A percentile compares a stretch with the other conserved stretches of the same genome.
Evolutionary conservation across 108 stramenopile genomes (phyloP).

Genomic region (Chaetoceros muelleri): DNA sequence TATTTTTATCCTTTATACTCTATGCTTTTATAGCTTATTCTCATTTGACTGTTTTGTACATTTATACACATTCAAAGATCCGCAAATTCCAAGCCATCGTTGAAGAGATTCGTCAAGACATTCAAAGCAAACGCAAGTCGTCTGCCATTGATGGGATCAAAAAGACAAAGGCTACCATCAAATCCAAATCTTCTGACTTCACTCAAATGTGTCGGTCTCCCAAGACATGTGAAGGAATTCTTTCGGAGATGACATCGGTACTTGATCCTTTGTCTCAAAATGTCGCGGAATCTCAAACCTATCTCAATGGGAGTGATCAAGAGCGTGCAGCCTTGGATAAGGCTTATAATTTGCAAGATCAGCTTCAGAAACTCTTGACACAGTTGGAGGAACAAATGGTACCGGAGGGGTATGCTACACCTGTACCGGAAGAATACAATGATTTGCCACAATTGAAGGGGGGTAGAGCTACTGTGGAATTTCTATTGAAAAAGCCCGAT

Average conservation of each 20-base stretch:
- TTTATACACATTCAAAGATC: conserved; percentile 35
- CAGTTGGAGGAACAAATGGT: conserved; percentile 87
- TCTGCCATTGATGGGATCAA: conserved; percentile 78
- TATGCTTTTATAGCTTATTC: not conserved
- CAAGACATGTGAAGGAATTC: conserved; percentile 25
- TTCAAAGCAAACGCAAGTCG: conserved; percentile 69
- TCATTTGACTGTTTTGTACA: conserved; percentile 1
- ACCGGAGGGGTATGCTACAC: conserved; percentile 60
- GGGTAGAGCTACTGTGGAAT: conserved; percentile 85
- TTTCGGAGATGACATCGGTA: conserved; percentile 33
- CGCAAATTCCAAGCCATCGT: conserved; percentile 72
- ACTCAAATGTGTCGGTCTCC: conserved; percentile 51
- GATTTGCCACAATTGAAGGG: conserved; percentile 79
- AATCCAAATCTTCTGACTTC: conserved; percentile 53
- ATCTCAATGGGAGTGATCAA: conserved; percentile 68
- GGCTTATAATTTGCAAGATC: conserved; percentile 66
- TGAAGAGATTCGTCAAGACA: conserved; percentile 69
- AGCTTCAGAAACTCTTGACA: conserved; percentile 45
- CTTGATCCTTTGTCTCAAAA: conserved; percentile 45
- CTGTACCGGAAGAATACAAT: conserved; percentile 73
- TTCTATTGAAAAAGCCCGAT: conserved; percentile 72
- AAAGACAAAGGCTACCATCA: conserved; percentile 38
- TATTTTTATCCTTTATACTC: conserved; percentile 5
- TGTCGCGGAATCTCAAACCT: conserved; percentile 44
- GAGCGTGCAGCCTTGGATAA: conserved; percentile 75